Evolutionary conservation across 352 stramenopile species (phyloP), one percentile per base, ranked within the genome.

Genomic region (Pythium plurisporium): DNA sequence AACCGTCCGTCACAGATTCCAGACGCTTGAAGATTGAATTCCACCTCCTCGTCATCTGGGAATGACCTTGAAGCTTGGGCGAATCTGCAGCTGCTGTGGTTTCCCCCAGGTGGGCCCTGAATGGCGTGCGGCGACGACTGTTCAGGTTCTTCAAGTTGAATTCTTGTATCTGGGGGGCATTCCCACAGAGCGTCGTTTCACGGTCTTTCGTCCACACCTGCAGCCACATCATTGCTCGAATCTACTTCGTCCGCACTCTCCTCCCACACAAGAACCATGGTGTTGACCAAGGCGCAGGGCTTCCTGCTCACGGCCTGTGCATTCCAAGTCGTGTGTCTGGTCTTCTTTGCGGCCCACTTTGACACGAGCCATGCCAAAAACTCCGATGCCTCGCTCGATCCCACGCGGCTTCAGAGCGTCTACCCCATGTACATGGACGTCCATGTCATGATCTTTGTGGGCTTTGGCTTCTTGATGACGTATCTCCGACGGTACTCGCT

Each of bases 391-490:
- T 19, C 29, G 23, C 8, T 23, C 37, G 23, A 62, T n/a, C 36
- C 55, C 3, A 14, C 49, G 19, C 62, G 50, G 0, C 31, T 69
- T 8, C 47, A 51, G 12, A 38, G 29, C 20, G 26, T 57, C 44
- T 84, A 87, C 58, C 20, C 70, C 26, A 83, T 88, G 74, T 90
- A 75, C 69, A 86, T 87, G 75, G 77, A 90, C 51, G 73, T 91
- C 44, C 74, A 89, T 58, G 75, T 87, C 27, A 95, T 95, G 86
- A 86, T 95, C 57, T 89, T 89, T 54, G 67, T 95, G 30, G 86
- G 86, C 58, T 95, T 95, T 55, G 86, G 82, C 55, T 94, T 91
- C 50, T 69, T 96, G 40, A 96, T 96, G 86, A 90, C 82, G 6
- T 96, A 92, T 62, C 65, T 96, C 6, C 77, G 79, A 43, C 82